Conservation (phyloP, 768 basidiomycete species). For the Auricularia heimuer region DNA sequence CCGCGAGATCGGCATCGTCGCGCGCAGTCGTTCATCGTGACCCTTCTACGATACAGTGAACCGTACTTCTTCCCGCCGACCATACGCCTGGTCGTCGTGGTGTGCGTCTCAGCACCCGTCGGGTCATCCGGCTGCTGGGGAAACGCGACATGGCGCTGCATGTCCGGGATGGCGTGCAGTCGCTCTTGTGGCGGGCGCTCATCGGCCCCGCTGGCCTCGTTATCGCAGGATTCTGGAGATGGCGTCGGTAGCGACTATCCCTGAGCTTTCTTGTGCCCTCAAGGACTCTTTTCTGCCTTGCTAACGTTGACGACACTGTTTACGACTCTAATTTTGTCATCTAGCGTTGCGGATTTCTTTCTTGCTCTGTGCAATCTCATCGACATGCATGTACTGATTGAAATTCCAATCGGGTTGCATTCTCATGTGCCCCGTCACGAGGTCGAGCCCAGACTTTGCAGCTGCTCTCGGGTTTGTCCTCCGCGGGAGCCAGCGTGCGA, state of each 20-base stretch:
- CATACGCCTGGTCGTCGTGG: conserved; percentile 33
- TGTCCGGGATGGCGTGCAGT: not conserved
- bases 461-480: no score
- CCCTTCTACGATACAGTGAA: conserved; percentile 26
- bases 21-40: conserved; percentile 32
- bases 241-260: not conserved
- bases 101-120: conserved; percentile 9
- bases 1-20: conserved; percentile 29
- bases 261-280: no score
- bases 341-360: no score
- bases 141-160: not conserved
- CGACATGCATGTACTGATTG: no score
- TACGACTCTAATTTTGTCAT: no score
- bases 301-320: no score
- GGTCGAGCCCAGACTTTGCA: no score
- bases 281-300: no score
- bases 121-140: not conserved
- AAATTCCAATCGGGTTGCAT: no score
- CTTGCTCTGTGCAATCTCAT: no score
- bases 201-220: not conserved
- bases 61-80: conserved; percentile 41
- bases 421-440: no score
- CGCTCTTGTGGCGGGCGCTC: not conserved
- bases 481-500: no score
- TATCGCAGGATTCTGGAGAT: not conserved